Evolutionary conservation across 169 alveolate genomes (phyloP).

Genomic region (Cryptosporidium sp.): DNA sequence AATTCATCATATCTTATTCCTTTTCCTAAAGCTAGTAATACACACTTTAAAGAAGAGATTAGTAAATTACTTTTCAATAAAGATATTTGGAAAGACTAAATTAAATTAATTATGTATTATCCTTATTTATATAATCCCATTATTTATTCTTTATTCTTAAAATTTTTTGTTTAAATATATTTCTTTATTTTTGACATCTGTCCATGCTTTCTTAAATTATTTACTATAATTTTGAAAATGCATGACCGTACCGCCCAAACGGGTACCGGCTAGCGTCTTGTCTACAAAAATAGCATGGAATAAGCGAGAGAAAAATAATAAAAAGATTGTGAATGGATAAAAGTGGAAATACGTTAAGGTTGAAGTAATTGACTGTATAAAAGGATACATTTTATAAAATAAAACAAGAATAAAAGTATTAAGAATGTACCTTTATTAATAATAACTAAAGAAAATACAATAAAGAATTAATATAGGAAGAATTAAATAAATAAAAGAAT

Average conservation of each 20-base stretch:
- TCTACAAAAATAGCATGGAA: neutral
- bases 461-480: neutral
- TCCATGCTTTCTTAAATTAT: neutral
- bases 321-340: slow-evolving; percentile 4
- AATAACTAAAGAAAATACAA: neutral
- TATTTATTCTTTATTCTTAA: neutral
- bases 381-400: neutral
- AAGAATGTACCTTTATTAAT: neutral
- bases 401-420: too few relatives aligned
- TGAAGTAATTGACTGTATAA: neutral
- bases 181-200: too few relatives aligned
- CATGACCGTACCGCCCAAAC: neutral
- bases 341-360: slow-evolving; percentile 2
- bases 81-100: slow-evolving; percentile 24
- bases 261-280: neutral
- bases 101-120: neutral
- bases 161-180: too few relatives aligned
- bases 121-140: neutral
- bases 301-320: neutral
- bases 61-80: neutral
- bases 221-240: neutral
- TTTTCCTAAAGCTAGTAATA: slow-evolving; percentile 48
- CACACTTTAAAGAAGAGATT: slow-evolving; percentile 14
- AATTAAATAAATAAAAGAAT: neutral
- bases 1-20: neutral